Conservation (phyloP, 2,329 filamentous ascomycete species). For the Helotiales sp. region DNA sequence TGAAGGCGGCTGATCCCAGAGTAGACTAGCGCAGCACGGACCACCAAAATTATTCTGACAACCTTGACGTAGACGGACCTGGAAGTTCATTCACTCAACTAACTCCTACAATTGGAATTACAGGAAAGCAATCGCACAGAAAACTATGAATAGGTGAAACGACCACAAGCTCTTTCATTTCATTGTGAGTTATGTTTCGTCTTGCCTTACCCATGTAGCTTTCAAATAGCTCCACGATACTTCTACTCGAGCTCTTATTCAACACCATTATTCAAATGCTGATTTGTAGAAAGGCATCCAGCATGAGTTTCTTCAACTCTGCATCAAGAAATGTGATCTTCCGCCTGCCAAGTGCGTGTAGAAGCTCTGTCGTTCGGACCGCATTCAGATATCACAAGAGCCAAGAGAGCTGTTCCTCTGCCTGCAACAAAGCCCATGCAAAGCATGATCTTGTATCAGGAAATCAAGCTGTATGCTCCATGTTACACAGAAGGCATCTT, state of each 20-base stretch:
- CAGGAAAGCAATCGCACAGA: too few relatives aligned
- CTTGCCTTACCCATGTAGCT: background rate
- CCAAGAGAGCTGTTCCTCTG: background rate
- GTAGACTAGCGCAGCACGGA: background rate
- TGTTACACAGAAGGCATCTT: background rate
- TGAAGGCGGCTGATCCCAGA: background rate
- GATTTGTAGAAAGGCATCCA: background rate
- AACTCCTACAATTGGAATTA: too few relatives aligned
- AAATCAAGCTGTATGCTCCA: background rate
- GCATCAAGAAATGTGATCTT: constrained; percentile 14
- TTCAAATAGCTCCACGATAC: background rate
- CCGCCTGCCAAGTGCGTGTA: constrained; percentile 19
- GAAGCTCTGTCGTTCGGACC: constrained; percentile 13
- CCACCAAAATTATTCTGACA: background rate
- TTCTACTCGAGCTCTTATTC: background rate
- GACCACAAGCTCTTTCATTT: background rate
- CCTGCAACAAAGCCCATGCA: background rate
- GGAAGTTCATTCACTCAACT: too few relatives aligned
- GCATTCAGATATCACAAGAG: background rate
- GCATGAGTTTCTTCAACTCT: background rate
- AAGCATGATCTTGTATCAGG: background rate
- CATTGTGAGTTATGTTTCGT: background rate
- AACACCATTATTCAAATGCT: background rate
- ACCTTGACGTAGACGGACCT: too few relatives aligned
- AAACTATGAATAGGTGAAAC: too few relatives aligned